Conservation (phyloP, 2,329 filamentous ascomycete species). For the Ophiostoma sp. region DNA sequence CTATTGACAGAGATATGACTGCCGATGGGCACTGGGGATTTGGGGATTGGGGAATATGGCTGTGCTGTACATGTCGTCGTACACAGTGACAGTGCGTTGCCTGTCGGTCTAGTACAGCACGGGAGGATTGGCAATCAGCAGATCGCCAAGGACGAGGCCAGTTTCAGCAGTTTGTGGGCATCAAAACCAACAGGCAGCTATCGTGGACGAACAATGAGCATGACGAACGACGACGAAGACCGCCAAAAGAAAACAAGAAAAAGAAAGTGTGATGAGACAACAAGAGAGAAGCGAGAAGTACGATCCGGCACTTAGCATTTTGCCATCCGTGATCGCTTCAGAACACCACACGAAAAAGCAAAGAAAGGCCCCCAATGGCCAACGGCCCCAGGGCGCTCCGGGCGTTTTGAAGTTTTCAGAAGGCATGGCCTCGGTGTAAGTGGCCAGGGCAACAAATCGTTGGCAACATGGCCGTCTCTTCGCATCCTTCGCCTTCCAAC, state of each 20-base stretch:
- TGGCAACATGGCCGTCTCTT: neutral
- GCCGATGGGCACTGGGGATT: neutral
- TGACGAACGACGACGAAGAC: neutral
- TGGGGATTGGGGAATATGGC: neutral
- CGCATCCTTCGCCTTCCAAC: too few species aligned
- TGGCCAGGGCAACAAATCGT: neutral
- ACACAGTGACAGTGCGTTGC: neutral
- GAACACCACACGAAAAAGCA: neutral
- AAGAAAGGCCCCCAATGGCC: neutral
- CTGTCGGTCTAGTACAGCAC: neutral
- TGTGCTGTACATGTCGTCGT: neutral
- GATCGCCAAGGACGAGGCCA: neutral
- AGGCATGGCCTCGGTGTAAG: neutral
- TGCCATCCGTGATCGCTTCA: neutral
- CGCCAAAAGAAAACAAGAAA: neutral
- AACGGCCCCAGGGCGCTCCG: neutral
- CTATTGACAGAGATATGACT: constrained; percentile 6
- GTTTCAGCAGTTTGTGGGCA: neutral
- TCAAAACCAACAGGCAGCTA: neutral
- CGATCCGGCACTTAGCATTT: neutral
- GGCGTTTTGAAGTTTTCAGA: neutral
- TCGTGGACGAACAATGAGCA: neutral
- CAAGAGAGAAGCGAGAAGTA: neutral
- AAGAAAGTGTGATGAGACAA: neutral
- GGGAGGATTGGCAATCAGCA: constrained; percentile 5